Evolutionary conservation across 2,329 filamentous ascomycete genomes (phyloP).

Genomic region (Ophiostoma montium): DNA sequence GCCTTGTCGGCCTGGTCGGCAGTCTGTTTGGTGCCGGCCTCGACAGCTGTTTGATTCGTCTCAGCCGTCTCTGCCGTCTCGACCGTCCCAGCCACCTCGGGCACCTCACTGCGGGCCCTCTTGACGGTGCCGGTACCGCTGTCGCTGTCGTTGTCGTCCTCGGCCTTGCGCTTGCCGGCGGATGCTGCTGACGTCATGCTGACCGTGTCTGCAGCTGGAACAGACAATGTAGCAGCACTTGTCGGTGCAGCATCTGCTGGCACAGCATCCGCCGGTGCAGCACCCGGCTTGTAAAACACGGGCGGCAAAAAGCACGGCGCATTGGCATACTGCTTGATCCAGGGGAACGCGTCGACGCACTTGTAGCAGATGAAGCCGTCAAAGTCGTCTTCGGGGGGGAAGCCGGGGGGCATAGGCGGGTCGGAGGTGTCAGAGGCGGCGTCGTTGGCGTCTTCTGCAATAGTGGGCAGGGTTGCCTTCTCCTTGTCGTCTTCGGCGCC

Average conservation of each 20-base stretch:
- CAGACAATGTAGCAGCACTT: too few species aligned
- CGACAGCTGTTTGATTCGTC: too few species aligned
- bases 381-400: constrained; percentile 80
- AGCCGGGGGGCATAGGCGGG: constrained; percentile 64
- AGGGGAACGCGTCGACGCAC: constrained; percentile 74
- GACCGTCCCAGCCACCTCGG: too few species aligned
- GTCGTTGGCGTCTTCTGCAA: constrained; percentile 11
- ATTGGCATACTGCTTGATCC: constrained; percentile 82
- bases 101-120: constrained; percentile 26
- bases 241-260: not conserved
- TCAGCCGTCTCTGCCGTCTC: too few species aligned
- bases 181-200: not conserved
- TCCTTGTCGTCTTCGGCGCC: not conserved
- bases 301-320: constrained; percentile 65
- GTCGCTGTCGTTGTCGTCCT: constrained; percentile 31
- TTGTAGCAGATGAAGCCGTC: constrained; percentile 89
- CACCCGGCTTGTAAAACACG: constrained; percentile 41
- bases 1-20: too few species aligned
- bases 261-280: constrained; percentile 3
- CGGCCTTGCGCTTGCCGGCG: constrained; percentile 53
- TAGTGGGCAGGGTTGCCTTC: constrained; percentile 7
- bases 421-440: constrained; percentile 15
- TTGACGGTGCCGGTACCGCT: constrained; percentile 25
- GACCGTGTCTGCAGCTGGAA: too few species aligned
- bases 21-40: too few species aligned